These are phyloP conservation scores for Pseudocercospora macadamiae DNA, from an alignment of 2,329 filamentous ascomycete species.

Conservation along the genomic window DNA sequence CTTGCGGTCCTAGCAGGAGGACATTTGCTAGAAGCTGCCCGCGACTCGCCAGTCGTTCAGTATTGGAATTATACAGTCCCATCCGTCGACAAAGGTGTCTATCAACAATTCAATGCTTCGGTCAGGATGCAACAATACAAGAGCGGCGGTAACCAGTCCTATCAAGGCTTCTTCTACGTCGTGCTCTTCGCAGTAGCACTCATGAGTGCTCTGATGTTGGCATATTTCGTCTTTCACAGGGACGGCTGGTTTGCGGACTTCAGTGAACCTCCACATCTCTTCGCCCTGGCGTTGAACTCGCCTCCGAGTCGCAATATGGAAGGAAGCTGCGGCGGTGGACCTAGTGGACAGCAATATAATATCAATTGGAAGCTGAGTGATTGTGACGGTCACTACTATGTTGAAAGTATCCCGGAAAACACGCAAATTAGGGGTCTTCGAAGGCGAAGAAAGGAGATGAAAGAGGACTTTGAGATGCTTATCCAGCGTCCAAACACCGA, in stretches of 20 bases:
- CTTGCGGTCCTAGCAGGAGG: constrained; percentile 70
- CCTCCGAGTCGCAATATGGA: constrained; percentile 55
- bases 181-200: constrained; percentile 67
- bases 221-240: constrained; percentile 62
- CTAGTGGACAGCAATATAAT: constrained; percentile 53
- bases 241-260: constrained; percentile 77
- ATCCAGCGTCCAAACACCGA: neutral
- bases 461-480: neutral
- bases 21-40: constrained; percentile 64
- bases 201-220: constrained; percentile 67
- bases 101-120: constrained; percentile 65
- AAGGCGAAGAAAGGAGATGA: neutral
- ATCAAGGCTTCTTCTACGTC: constrained; percentile 69
- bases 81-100: constrained; percentile 44
- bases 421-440: neutral
- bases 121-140: constrained; percentile 70
- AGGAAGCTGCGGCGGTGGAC: constrained; percentile 61
- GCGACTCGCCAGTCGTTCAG: constrained; percentile 61
- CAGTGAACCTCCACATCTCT: constrained; percentile 64
- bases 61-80: constrained; percentile 43
- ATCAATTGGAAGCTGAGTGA: constrained; percentile 44
- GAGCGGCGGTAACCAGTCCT: constrained; percentile 62
- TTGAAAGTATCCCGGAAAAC: constrained; percentile 46
- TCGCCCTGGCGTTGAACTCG: constrained; percentile 57
- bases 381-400: constrained; percentile 56